Evolutionary conservation across 164 flowering plant species (phyloP), one percentile per base, ranked within the genome.

Genomic region (Berberis thunbergii): DNA sequence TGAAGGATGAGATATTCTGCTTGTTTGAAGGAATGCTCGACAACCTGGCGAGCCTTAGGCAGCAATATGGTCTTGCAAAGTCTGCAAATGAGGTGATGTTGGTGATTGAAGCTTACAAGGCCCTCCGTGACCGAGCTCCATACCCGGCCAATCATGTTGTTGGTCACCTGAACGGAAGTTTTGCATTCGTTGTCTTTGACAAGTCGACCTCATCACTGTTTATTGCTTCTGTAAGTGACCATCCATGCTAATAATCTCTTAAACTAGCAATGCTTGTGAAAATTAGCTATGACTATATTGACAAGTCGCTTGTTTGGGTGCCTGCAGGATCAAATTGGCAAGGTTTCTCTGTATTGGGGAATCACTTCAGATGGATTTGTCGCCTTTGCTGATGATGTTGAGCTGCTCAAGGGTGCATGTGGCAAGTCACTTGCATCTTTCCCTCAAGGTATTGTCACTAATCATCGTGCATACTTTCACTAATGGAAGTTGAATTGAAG

Each of bases 361-460:
- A 88, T 90, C 70, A 93, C 98, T 40, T 91, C 96, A 46, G 96
- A 93, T 73, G 95, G 97, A 3, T 80, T 64, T 49, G 88, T 93
- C 0, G 97, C 97, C 3, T 90, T 93, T 70, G 88, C 96, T 43
- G 76, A 88, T 64, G 85, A 93, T 66, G 83, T 86, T 4, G 83
- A 86, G 4, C 70, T 93, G 78, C 96, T 93, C 11, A 88, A 82
- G 72, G 91, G 85, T 56, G 85, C 94, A 44, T 90, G 97, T 77
- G 98, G 98, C 68, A 93, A 93, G 74, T 93, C 98, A 9, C 92
- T 93, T 67, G 98, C 97, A 57, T 83, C 96, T 45, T 93, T 93
- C 70, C 98, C 98, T 67, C 86, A 85, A 71, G 98, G 98, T 89
- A 70, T 26, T 26, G 26, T 26, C 26, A 26, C 26, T 26, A 26